Evolutionary conservation across 257 asterid genomes (phyloP).

Genomic region (Primulina eburnea): DNA sequence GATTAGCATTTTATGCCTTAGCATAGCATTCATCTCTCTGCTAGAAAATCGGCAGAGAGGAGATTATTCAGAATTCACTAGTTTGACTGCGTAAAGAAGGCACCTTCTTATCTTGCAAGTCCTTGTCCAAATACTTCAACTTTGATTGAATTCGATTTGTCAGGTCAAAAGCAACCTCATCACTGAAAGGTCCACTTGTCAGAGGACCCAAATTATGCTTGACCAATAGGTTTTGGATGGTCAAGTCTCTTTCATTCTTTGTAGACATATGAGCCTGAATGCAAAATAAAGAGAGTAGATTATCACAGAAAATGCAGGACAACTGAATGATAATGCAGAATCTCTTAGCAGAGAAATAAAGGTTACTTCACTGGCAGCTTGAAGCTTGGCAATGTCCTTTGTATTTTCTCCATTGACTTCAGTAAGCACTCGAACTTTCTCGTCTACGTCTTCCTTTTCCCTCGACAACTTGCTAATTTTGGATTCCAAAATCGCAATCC

Average conservation of each 20-base stretch:
- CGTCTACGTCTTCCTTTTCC: slow-evolving; percentile 62
- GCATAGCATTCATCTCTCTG: no score
- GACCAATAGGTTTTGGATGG: slow-evolving; percentile 47
- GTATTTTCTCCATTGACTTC: slow-evolving; percentile 35
- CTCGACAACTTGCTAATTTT: slow-evolving; percentile 58
- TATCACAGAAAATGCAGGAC: slow-evolving; percentile 23
- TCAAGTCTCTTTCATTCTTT: slow-evolving; percentile 72
- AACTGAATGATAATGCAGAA: slow-evolving; percentile 19
- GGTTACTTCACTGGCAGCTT: slow-evolving; percentile 69
- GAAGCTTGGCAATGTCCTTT: slow-evolving; percentile 64
- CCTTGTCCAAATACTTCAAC: slow-evolving; percentile 51
- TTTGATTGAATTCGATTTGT: slow-evolving; percentile 54
- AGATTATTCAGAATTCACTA: background rate
- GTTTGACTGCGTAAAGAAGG: slow-evolving; percentile 21
- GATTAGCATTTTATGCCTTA: no score
- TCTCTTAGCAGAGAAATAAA: slow-evolving; percentile 26
- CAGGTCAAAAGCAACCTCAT: slow-evolving; percentile 71
- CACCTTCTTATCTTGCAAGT: slow-evolving; percentile 78
- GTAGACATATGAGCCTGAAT: slow-evolving; percentile 53
- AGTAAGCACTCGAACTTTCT: slow-evolving; percentile 40
- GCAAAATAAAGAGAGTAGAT: slow-evolving; percentile 27
- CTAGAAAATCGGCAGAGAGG: no score
- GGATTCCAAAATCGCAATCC: slow-evolving; percentile 55
- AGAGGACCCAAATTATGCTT: slow-evolving; percentile 73
- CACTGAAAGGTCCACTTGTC: slow-evolving; percentile 57